A percentile compares a stretch with the other conserved stretches of the same genome.
These are phyloP conservation scores for Starmerella sirachaensis DNA, from an alignment of 805 yeast genomes.

Conservation along the genomic window DNA sequence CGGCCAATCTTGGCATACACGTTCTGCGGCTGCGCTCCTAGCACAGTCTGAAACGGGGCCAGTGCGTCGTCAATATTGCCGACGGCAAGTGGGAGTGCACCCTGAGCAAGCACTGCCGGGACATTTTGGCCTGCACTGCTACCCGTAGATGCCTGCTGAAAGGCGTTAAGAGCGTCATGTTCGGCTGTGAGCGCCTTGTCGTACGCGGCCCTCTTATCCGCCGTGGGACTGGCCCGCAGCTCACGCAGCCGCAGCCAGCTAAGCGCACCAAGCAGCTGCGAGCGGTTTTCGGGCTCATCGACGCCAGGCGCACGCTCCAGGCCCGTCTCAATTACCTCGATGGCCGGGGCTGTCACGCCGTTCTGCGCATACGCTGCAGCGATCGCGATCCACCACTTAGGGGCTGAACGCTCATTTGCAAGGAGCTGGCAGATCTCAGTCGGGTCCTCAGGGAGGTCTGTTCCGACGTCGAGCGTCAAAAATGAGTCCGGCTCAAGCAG, in stretches of 20 bases:
- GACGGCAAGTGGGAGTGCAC: constrained; percentile 46
- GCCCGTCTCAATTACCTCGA: constrained; percentile 51
- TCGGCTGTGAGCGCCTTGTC: constrained; percentile 35
- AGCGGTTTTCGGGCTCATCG: constrained; percentile 32
- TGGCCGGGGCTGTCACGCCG: constrained; percentile 48
- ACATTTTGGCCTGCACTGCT: constrained; percentile 25
- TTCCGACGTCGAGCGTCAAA: constrained; percentile 67
- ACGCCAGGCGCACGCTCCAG: constrained; percentile 28
- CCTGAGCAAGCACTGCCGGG: constrained; percentile 51
- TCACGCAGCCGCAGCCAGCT: constrained; percentile 52
- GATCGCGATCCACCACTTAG: constrained; percentile 72
- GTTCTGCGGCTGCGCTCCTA: constrained; percentile 41
- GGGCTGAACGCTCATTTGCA: constrained; percentile 65
- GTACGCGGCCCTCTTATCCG: constrained; percentile 22
- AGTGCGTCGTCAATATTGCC: constrained; percentile 61
- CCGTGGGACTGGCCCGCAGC: constrained; percentile 26
- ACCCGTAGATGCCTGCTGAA: constrained; percentile 35
- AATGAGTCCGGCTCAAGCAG: constrained; percentile 66
- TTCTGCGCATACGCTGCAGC: constrained; percentile 70
- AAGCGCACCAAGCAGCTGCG: constrained; percentile 47
- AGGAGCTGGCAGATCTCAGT: constrained; percentile 66
- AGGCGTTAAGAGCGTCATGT: constrained; percentile 33
- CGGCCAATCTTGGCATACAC: constrained; percentile 69
- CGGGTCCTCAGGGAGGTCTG: constrained; percentile 84
- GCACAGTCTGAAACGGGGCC: constrained; percentile 52